Conservation (phyloP, 108 stramenopile species). For the Nitzschia putrida region DNA sequence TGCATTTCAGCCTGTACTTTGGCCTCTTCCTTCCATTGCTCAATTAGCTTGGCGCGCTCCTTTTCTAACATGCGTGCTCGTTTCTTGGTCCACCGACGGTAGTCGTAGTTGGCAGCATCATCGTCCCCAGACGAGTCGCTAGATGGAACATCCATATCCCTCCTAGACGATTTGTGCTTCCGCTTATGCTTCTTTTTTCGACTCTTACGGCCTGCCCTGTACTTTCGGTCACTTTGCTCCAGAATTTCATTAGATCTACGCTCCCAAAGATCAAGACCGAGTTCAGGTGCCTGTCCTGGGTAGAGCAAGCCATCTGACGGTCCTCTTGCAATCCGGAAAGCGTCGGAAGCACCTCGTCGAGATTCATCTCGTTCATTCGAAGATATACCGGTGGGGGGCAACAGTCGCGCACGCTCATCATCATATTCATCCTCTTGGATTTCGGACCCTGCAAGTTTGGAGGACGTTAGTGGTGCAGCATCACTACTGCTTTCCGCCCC, state of each 20-base stretch:
- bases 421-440: slow-evolving; percentile 12
- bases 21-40: slow-evolving; percentile 55
- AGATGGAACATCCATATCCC: not conserved
- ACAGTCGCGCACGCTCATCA: slow-evolving; percentile 49
- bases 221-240: too few relatives aligned
- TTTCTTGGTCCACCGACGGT: slow-evolving; percentile 42
- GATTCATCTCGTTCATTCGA: slow-evolving; percentile 40
- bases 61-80: slow-evolving; percentile 39
- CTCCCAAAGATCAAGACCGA: too few relatives aligned
- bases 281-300: not conserved
- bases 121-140: slow-evolving; percentile 17
- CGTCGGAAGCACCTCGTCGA: not conserved
- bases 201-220: not conserved
- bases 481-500: slow-evolving; percentile 17
- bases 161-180: slow-evolving; percentile 9
- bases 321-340: not conserved
- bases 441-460: not conserved
- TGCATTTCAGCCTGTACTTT: slow-evolving; percentile 27
- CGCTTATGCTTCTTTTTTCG: slow-evolving; percentile 11
- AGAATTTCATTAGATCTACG: too few relatives aligned
- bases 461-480: not conserved
- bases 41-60: slow-evolving; percentile 42
- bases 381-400: slow-evolving; percentile 44
- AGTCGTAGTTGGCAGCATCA: slow-evolving; percentile 14
- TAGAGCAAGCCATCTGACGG: not conserved